Evolutionary conservation across 2,329 filamentous ascomycete genomes (phyloP).

Genomic region (Colletotrichum gloeosporioides): DNA sequence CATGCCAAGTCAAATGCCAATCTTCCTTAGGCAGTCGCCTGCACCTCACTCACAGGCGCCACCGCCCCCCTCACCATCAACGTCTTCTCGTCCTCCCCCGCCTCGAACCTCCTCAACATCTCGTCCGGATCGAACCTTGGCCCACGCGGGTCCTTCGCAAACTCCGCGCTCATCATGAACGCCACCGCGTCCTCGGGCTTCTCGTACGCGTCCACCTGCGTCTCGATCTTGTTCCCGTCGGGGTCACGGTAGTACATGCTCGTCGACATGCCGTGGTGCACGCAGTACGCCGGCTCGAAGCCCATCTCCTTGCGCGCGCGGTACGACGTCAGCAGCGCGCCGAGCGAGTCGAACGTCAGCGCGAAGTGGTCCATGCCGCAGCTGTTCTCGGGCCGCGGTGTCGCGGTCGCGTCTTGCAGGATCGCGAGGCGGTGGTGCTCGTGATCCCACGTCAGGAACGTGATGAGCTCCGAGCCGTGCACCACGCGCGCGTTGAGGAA

Average conservation of each 20-base stretch:
- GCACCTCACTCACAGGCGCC: neutral
- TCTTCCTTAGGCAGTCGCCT: neutral
- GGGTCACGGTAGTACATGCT: slow-evolving; percentile 55
- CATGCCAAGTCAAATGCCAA: rapidly evolving
- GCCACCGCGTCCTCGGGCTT: slow-evolving; percentile 37
- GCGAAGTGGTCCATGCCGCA: slow-evolving; percentile 47
- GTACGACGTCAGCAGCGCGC: slow-evolving; percentile 41
- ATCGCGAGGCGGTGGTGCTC: slow-evolving; percentile 55
- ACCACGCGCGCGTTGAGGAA: slow-evolving; percentile 38
- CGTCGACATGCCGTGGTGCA: slow-evolving; percentile 53
- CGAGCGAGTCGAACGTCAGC: slow-evolving; percentile 41
- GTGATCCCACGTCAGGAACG: slow-evolving; percentile 49
- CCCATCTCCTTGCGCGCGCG: slow-evolving; percentile 36
- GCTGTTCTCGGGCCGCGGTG: slow-evolving; percentile 24
- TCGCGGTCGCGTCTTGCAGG: slow-evolving; percentile 28
- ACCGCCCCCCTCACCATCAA: neutral
- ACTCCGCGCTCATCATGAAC: slow-evolving; percentile 42
- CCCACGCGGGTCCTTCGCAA: slow-evolving; percentile 41
- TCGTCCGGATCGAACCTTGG: slow-evolving; percentile 4
- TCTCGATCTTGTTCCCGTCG: slow-evolving; percentile 53
- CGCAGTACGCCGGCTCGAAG: slow-evolving; percentile 44
- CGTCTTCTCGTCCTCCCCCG: neutral
- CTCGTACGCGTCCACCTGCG: slow-evolving; percentile 49
- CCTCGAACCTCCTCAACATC: slow-evolving; percentile 2
- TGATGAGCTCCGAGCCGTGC: slow-evolving; percentile 28